Conservation (phyloP, 2,329 filamentous ascomycete species). For the Purpureocillium lavendulum region DNA sequence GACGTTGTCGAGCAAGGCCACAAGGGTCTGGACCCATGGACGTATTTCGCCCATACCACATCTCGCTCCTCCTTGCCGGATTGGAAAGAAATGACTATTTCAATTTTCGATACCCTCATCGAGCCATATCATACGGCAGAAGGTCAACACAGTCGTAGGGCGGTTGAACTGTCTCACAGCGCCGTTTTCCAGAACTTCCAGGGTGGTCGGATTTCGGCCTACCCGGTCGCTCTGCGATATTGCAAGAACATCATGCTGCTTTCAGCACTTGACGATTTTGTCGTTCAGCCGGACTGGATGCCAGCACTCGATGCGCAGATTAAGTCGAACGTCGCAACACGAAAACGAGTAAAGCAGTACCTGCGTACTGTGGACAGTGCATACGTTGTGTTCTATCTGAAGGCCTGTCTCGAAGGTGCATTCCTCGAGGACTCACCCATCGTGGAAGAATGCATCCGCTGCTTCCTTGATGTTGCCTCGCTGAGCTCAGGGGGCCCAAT, state of each 20-base stretch:
- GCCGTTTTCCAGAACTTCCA: conserved; percentile 36
- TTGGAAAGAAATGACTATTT: conserved; percentile 41
- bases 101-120: conserved; percentile 38
- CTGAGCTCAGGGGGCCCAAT: conserved; percentile 42
- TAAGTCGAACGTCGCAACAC: conserved; percentile 58
- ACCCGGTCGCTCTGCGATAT: conserved; percentile 63
- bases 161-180: conserved; percentile 3
- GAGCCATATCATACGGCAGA: conserved; percentile 4
- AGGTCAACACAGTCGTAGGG: neutral
- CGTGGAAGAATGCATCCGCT: conserved; percentile 39
- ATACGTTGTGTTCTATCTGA: conserved; percentile 36
- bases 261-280: conserved; percentile 37
- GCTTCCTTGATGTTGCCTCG: conserved; percentile 45
- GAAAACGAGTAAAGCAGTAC: conserved; percentile 49
- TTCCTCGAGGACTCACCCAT: conserved; percentile 31
- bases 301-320: conserved; percentile 66
- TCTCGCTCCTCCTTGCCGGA: conserved; percentile 33
- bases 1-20: conserved; percentile 86
- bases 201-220: conserved; percentile 42
- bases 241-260: conserved; percentile 47
- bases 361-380: conserved; percentile 32
- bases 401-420: conserved; percentile 50
- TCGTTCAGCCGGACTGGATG: conserved; percentile 76
- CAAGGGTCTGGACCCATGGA: conserved; percentile 71
- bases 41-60: conserved; percentile 36